Conservation (phyloP, 2,329 filamentous ascomycete genomes). For the Paramyrothecium roridum region DNA sequence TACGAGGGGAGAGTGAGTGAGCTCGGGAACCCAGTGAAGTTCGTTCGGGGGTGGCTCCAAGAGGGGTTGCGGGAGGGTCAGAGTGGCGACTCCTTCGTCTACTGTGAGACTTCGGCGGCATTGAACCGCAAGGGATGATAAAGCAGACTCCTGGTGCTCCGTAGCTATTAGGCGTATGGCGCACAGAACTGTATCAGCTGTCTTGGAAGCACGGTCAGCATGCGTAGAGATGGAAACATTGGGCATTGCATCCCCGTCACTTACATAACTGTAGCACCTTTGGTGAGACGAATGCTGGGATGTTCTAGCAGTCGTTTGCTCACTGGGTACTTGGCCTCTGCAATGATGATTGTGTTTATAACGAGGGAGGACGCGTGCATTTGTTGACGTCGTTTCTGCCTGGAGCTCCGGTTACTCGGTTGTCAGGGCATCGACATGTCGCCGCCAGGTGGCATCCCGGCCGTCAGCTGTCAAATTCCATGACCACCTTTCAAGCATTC, state of each 20-base stretch:
- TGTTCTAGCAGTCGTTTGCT: too few relatives aligned
- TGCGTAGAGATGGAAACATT: too few relatives aligned
- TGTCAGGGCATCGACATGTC: neutral
- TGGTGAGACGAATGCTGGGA: too few relatives aligned
- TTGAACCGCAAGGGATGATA: neutral
- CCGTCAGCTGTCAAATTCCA: neutral
- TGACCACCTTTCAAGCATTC: too few relatives aligned
- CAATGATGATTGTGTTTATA: neutral
- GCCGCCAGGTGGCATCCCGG: neutral
- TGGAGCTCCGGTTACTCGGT: neutral
- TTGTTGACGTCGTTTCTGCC: neutral
- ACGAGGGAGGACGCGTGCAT: slow-evolving; percentile 3
- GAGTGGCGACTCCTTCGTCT: slow-evolving; percentile 16
- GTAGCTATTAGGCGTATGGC: too few relatives aligned
- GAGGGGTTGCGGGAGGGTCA: slow-evolving; percentile 20
- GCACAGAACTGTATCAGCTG: too few relatives aligned
- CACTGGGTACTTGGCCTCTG: too few relatives aligned
- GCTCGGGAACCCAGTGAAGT: slow-evolving; percentile 24
- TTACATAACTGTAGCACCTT: too few relatives aligned
- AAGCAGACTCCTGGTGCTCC: neutral
- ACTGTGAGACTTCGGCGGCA: neutral
- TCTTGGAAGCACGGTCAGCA: too few relatives aligned
- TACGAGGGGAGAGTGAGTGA: slow-evolving; percentile 31
- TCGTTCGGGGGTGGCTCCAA: slow-evolving; percentile 35
- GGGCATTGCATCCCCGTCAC: too few relatives aligned